Base-by-base conservation (phyloP, 78 protist species). In the Protostelium mycophagum region DNA sequence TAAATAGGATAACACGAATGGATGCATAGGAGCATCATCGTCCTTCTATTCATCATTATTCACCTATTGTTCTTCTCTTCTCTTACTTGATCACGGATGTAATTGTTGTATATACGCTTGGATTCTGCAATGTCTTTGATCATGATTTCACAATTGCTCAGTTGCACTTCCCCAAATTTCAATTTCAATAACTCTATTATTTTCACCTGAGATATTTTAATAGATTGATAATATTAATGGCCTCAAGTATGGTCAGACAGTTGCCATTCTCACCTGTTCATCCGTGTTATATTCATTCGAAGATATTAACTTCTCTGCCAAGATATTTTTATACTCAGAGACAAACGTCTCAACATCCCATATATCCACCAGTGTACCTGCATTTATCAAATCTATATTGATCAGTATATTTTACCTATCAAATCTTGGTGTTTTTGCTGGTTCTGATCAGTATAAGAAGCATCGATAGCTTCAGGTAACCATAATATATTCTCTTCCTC, bases 141-240 rank as follows among this genome's bases (percentile, higher is more conserved):
- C 97, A 97, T 97, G 83, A 97, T 90, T 37, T 97, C 97, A 88
- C 97, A 95, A 35, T 31, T 37, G 29, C 86, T 89, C 63, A 97
- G 31, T 37, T 89, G 35, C 28, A 35, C 25, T 38, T 97, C 98
- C n/a, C 98, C 98, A 85, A 97, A 97, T n/a, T 97, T 91, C 35
- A 94, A 83, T 88, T 97, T 97, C 38, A 97, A 87, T 51, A 96
- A 85, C 85, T 97, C 98, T 1, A 95, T 39, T 39, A 63, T 93
- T 37, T 88, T 87, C 63, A 94, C 88, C 90, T 94, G 85, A 29
- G 37, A 9, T 35, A 34, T 35, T 9, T n/a, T 28, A 0, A 83
- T 10, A 0, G 0, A 29, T 29, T 85, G 16, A 5, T 5, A 25
- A 85, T 38, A 85, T 29, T 28, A 38, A 36, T 87, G 1, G 10